phyloP scores from a whole-genome alignment of 2,329 filamentous ascomycete species.

The Fusarium piperis region DNA sequence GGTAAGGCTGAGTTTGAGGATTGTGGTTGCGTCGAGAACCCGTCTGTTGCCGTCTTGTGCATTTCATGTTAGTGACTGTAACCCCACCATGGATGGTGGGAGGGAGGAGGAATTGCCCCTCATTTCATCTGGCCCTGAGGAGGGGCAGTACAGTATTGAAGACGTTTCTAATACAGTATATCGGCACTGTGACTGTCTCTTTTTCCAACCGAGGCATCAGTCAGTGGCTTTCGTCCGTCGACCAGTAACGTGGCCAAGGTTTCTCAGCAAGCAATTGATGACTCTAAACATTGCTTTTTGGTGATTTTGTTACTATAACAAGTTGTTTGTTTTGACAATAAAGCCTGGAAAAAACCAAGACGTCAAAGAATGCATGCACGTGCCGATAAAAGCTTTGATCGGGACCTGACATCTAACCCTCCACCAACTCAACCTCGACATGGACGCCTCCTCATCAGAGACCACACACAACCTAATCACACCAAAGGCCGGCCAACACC shows the following conservation, averaged over 20 bases:
- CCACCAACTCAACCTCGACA: neutral
- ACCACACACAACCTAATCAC: neutral
- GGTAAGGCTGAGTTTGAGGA: neutral
- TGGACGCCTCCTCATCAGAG: neutral
- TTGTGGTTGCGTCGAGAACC: neutral
- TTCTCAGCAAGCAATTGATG: neutral
- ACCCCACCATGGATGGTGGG: neutral
- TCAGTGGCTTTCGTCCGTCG: neutral
- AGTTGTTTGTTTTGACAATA: neutral
- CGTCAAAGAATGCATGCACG: neutral
- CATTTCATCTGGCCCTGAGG: neutral
- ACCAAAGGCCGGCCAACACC: neutral
- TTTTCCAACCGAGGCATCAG: neutral
- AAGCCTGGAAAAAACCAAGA: neutral
- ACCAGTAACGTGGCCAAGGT: neutral
- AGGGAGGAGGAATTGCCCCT: neutral
- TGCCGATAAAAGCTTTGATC: neutral
- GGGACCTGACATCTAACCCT: neutral
- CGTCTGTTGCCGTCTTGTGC: neutral
- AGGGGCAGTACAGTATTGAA: neutral
- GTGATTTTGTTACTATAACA: neutral
- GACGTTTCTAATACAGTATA: rapidly evolving
- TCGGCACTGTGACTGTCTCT: neutral
- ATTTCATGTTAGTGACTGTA: neutral
- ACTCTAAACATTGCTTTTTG: neutral